phyloP scores from a whole-genome alignment of 345 rosid genomes.

The Iberis pinnata region DNA sequence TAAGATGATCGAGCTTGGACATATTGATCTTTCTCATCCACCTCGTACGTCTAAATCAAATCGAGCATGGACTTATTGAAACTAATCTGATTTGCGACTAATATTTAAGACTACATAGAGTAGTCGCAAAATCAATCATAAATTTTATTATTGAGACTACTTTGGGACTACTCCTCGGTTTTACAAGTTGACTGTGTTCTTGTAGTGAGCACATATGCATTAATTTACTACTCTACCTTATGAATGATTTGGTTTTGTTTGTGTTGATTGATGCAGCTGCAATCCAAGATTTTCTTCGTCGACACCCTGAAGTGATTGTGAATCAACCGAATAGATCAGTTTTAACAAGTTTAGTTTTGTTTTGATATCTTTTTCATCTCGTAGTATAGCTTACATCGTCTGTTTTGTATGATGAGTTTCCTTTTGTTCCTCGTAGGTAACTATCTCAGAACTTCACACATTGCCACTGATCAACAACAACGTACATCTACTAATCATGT shows the following conservation, averaged over 20 bases:
- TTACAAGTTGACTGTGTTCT: too few species aligned
- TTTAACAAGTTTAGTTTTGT: background rate
- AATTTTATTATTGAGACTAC: too few species aligned
- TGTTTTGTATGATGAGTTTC: too few species aligned
- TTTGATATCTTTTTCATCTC: background rate
- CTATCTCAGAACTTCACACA: background rate
- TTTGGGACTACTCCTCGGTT: too few species aligned
- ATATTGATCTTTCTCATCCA: background rate
- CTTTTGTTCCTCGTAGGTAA: background rate
- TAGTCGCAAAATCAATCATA: too few species aligned
- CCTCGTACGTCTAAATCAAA: slow-evolving; percentile 9
- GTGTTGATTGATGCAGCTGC: background rate
- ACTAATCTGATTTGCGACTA: too few species aligned
- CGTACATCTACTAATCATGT: too few species aligned
- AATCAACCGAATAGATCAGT: background rate
- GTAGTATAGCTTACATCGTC: too few species aligned
- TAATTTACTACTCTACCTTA: background rate
- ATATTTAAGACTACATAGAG: too few species aligned
- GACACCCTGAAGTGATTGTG: background rate
- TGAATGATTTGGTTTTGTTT: background rate
- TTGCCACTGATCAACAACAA: slow-evolving; percentile 10
- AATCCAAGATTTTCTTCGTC: background rate
- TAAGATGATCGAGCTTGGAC: background rate
- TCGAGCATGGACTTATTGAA: too few species aligned
- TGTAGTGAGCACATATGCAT: background rate